Evolutionary conservation across 768 basidiomycete genomes (phyloP).

Genomic region (Kwoniella sp.): DNA sequence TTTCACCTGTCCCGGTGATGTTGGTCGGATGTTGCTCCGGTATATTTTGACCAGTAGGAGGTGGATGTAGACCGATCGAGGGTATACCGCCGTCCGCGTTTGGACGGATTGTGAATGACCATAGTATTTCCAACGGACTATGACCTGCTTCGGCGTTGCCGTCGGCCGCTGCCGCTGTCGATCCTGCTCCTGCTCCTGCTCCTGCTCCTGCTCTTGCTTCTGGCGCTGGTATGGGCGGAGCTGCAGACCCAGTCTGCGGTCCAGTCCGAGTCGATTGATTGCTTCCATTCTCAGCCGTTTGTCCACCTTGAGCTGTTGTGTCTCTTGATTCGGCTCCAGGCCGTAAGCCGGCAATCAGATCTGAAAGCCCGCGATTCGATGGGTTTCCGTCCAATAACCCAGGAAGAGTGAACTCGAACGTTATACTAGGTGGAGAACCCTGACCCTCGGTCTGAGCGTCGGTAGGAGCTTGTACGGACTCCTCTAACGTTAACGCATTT

Average conservation of each 20-base stretch:
- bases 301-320: neutral
- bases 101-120: conserved; percentile 20
- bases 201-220: neutral
- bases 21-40: neutral
- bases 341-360: neutral
- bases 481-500: too few relatives aligned
- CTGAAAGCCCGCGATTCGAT: neutral
- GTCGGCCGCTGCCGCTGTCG: neutral
- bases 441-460: neutral
- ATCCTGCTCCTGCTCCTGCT: neutral
- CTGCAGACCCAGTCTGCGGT: too few relatives aligned
- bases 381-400: neutral
- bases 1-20: neutral
- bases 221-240: neutral
- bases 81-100: neutral
- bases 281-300: too few relatives aligned
- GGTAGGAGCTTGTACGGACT: too few relatives aligned
- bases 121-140: neutral
- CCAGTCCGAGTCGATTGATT: too few relatives aligned
- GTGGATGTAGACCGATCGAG: conserved; percentile 1
- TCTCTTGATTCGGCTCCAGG: neutral
- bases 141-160: neutral
- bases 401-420: neutral
- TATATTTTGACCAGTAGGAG: neutral
- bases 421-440: neutral